Evolutionary conservation across 176 grass and related monocot genomes (phyloP).

Genomic region (Calamus simplicifolius): DNA sequence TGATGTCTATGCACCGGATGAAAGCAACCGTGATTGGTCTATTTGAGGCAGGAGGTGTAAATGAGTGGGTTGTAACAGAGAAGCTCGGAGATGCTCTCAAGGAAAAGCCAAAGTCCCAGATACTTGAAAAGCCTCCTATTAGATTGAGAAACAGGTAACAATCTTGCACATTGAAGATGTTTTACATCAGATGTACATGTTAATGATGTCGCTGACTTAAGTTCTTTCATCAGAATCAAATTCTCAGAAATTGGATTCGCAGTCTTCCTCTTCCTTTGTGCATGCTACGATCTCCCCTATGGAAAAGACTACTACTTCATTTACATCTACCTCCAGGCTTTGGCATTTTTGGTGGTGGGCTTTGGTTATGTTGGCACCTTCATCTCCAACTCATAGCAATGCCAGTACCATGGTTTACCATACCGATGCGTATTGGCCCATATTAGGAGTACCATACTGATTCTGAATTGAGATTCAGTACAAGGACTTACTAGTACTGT

Average conservation of each 20-base stretch:
- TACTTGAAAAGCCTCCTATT: conserved; percentile 54
- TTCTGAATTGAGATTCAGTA: too few species aligned
- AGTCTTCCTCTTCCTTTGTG: conserved; percentile 59
- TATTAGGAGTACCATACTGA: too few species aligned
- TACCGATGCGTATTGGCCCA: too few species aligned
- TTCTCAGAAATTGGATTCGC: conserved; percentile 54
- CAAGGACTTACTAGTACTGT: too few species aligned
- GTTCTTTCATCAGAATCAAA: conserved; percentile 31
- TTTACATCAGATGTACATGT: too few species aligned
- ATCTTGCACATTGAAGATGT: background rate
- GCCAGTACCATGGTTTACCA: too few species aligned
- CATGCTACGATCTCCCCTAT: conserved; percentile 48
- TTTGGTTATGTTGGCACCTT: too few species aligned
- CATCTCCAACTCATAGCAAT: too few species aligned
- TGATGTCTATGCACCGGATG: conserved; percentile 93
- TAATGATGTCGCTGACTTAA: too few species aligned
- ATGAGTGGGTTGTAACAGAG: conserved; percentile 87
- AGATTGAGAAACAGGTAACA: conserved; percentile 51
- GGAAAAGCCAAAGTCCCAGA: conserved; percentile 25
- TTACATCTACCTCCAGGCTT: conserved; percentile 63
- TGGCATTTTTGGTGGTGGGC: too few species aligned
- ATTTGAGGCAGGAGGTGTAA: conserved; percentile 55
- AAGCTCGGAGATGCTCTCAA: conserved; percentile 46
- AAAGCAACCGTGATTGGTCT: conserved; percentile 81
- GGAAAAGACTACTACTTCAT: conserved; percentile 58